phyloP scores from a whole-genome alignment of 257 asterid species.

The Cinchona pubescens region DNA sequence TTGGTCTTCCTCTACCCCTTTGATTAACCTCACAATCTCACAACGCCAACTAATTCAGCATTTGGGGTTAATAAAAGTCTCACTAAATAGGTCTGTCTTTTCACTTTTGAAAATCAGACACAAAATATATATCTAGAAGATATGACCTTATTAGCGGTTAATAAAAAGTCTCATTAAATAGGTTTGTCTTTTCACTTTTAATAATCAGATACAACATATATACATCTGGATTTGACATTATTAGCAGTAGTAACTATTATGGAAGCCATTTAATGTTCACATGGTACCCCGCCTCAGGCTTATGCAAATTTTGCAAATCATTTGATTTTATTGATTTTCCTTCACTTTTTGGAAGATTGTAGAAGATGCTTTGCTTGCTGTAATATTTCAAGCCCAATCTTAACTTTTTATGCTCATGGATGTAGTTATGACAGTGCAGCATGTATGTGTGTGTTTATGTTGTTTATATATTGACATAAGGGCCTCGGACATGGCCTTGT shows the following conservation, averaged over 20 bases:
- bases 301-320: no score
- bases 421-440: no score
- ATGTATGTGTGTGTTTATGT: no score
- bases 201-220: not conserved
- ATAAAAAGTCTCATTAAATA: not conserved
- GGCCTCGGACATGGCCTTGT: not conserved
- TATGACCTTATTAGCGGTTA: not conserved
- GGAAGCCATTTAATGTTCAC: not conserved
- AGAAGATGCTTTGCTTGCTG: not conserved
- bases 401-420: no score
- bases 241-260: no score
- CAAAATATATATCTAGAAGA: not conserved
- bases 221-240: not conserved
- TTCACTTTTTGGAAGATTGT: not conserved
- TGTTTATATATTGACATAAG: not conserved
- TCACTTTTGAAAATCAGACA: not conserved
- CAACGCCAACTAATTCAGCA: not conserved
- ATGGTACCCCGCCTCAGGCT: no score
- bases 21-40: no score
- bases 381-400: not conserved
- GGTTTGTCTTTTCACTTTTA: not conserved
- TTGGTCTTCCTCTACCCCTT: no score
- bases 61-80: not conserved
- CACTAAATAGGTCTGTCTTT: not conserved
- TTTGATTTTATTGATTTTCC: not conserved